Evolutionary conservation across 225 moss, liverwort and hornwort genomes (phyloP).

Genomic region (Asterella californica): DNA sequence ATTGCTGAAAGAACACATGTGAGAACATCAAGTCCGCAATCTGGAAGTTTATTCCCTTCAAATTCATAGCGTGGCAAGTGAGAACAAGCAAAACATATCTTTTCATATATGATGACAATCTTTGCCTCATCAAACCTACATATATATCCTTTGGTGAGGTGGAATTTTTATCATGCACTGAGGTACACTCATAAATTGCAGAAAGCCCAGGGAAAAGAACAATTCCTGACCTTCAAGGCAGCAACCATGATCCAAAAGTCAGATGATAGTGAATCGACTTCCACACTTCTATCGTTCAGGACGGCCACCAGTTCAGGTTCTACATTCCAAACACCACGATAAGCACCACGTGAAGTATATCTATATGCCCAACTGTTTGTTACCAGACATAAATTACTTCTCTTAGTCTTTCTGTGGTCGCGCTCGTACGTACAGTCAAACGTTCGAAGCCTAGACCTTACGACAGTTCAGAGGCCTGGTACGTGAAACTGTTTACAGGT

Average conservation of each 20-base stretch:
- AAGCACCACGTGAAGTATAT: neutral
- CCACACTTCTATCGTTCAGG: conserved; percentile 70
- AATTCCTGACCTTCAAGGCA: conserved; percentile 72
- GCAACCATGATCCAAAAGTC: conserved; percentile 97
- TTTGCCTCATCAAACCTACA: neutral
- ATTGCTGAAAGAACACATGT: conserved; percentile 17
- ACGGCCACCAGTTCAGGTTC: conserved; percentile 67
- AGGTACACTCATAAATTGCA: neutral
- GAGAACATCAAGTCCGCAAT: neutral
- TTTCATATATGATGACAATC: neutral
- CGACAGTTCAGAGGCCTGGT: neutral
- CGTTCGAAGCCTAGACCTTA: neutral
- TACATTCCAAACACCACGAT: conserved; percentile 21
- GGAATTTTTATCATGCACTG: neutral
- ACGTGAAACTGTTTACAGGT: neutral
- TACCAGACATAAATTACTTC: neutral
- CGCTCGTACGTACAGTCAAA: neutral
- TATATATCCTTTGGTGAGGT: neutral
- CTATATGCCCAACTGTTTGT: no score
- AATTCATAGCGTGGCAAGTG: neutral
- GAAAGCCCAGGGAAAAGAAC: neutral
- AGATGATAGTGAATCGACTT: conserved; percentile 68
- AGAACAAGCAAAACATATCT: neutral
- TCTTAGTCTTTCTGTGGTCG: neutral
- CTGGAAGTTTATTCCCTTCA: neutral